A percentile compares a stretch with the other conserved stretches of the same genome.
phyloP scores from a whole-genome alignment of 2,329 filamentous ascomycete species.

The Colletotrichum liaoningense region DNA sequence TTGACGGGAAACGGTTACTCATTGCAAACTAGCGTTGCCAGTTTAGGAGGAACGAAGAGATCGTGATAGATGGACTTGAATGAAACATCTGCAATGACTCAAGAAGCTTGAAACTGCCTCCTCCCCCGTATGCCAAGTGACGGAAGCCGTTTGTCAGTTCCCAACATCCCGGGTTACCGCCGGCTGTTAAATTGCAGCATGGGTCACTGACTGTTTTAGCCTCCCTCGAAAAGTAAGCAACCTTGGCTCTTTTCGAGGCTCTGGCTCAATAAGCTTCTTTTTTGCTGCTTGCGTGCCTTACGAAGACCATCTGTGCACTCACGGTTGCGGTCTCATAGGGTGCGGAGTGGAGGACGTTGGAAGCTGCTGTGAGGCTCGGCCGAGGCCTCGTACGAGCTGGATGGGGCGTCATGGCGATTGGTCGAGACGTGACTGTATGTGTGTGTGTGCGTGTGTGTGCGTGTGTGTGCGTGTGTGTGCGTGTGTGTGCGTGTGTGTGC shows the following conservation, averaged over 20 bases:
- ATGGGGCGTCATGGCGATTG: neutral
- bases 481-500: neutral
- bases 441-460: neutral
- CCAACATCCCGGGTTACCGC: too few species aligned
- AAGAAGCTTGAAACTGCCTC: neutral
- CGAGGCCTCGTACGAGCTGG: neutral
- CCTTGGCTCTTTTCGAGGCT: neutral
- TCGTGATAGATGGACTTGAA: slow-evolving; percentile 15
- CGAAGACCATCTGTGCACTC: neutral
- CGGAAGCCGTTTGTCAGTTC: too few species aligned
- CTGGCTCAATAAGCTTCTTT: neutral
- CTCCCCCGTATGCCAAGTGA: neutral
- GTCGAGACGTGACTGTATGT: too few species aligned
- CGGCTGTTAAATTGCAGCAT: neutral
- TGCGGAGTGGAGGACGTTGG: too few species aligned
- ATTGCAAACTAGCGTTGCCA: neutral
- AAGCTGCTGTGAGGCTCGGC: neutral
- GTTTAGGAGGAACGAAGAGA: slow-evolving; percentile 3
- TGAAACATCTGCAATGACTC: slow-evolving; percentile 27
- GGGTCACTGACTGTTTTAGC: neutral
- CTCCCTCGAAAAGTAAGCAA: neutral
- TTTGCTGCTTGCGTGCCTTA: neutral
- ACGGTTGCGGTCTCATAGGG: neutral
- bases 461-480: neutral
- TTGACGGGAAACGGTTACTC: neutral